Percentiles rank a stretch among this genome's conserved stretches.
Conservation (phyloP, 495 filamentous ascomycete species). For the Clavariopsis aquatica region DNA sequence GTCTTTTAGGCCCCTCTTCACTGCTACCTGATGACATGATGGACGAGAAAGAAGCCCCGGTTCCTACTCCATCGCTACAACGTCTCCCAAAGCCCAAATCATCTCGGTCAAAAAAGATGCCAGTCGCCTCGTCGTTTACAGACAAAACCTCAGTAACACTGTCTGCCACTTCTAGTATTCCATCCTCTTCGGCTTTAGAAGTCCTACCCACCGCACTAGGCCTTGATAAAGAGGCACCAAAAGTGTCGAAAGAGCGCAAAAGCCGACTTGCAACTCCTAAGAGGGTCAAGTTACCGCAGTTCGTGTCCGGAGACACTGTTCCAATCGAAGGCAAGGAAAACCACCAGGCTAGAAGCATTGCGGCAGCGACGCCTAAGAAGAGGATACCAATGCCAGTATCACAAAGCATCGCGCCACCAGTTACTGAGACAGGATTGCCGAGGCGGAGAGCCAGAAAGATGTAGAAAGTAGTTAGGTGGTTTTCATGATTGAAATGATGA, state of each 20-base stretch:
- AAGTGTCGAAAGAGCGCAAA: slow-evolving; percentile 29
- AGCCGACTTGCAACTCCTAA: slow-evolving; percentile 32
- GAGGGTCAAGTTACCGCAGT: slow-evolving; percentile 26
- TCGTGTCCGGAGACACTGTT: slow-evolving; percentile 1
- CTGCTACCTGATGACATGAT: slow-evolving; percentile 21
- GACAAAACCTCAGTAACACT: not conserved
- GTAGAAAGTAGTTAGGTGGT: no score
- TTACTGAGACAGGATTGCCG: slow-evolving; percentile 28
- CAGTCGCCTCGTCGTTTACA: not conserved
- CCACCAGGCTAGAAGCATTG: slow-evolving; percentile 6
- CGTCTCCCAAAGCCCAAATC: slow-evolving; percentile 12
- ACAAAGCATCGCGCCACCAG: slow-evolving; percentile 15
- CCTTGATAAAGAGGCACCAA: not conserved
- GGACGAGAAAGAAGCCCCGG: slow-evolving; percentile 23
- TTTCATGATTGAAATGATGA: no score
- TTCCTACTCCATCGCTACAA: not conserved
- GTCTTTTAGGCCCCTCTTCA: slow-evolving; percentile 31
- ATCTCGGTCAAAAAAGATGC: slow-evolving; percentile 24
- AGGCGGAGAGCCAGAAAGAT: slow-evolving; percentile 27
- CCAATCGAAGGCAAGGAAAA: slow-evolving; percentile 33
- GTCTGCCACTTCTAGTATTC: not conserved
- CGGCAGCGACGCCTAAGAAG: slow-evolving; percentile 24
- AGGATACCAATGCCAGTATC: slow-evolving; percentile 3
- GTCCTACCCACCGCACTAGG: slow-evolving; percentile 11
- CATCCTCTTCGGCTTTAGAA: not conserved